Percentiles rank a stretch among this genome's conserved stretches.
These are phyloP conservation scores for Mollisia scopiformis DNA, from an alignment of 2,329 filamentous ascomycete species.

Conservation along the genomic window DNA sequence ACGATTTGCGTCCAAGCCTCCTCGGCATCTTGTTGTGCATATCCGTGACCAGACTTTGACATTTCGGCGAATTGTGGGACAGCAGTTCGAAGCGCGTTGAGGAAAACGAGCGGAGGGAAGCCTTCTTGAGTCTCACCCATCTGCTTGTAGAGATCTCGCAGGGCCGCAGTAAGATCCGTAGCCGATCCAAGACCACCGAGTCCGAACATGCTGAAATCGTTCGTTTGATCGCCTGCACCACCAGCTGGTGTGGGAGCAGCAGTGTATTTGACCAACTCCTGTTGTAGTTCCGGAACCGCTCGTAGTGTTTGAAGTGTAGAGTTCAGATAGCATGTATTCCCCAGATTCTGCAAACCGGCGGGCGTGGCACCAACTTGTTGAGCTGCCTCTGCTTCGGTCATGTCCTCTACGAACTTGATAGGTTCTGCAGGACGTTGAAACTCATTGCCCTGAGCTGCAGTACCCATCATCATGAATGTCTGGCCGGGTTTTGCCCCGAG, in stretches of 20 bases:
- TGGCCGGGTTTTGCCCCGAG: conserved; percentile 86
- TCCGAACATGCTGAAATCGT: conserved; percentile 48
- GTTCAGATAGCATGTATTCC: conserved; percentile 99
- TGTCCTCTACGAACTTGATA: conserved; percentile 92
- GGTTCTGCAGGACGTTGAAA: conserved; percentile 76
- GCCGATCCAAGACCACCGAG: conserved; percentile 48
- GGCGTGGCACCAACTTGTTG: conserved; percentile 82
- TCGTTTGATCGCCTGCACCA: conserved; percentile 34
- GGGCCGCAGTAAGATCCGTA: conserved; percentile 73
- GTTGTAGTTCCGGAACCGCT: conserved; percentile 87
- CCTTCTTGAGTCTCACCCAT: conserved; percentile 89
- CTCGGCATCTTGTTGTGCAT: conserved; percentile 97
- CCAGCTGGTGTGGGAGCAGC: conserved; percentile 36
- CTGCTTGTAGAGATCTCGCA: conserved; percentile 83
- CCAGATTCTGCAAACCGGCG: conserved; percentile 86
- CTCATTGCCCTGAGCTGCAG: conserved; percentile 64
- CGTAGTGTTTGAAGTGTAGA: conserved; percentile 92
- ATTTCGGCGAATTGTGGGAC: conserved; percentile 95
- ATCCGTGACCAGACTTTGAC: conserved; percentile 79
- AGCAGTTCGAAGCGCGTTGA: conserved; percentile 74
- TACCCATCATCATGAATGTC: conserved; percentile 95
- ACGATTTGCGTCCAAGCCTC: conserved; percentile 98
- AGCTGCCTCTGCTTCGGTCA: conserved; percentile 92
- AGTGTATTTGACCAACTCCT: conserved; percentile 70
- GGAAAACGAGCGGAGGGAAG: conserved; percentile 82